Conservation (phyloP, 345 rosid species). For the Salix suchowensis region DNA sequence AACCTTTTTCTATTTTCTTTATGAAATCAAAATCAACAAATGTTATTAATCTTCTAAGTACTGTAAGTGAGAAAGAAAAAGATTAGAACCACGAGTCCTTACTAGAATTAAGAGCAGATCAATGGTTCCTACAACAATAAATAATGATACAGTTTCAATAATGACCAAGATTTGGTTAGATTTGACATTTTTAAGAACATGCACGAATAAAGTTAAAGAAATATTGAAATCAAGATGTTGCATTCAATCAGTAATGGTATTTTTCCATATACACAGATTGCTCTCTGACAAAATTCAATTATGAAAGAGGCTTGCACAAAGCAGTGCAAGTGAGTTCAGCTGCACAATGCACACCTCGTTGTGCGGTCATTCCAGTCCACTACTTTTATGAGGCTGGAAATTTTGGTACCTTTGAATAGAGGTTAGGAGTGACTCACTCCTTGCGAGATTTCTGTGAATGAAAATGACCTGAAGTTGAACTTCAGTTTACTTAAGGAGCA, state of each 20-base stretch:
- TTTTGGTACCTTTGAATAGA: slow-evolving; percentile 9
- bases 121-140: too few species aligned
- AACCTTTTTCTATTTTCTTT: too few species aligned
- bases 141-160: too few species aligned
- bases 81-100: neutral
- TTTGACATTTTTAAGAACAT: too few species aligned
- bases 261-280: neutral
- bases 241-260: neutral
- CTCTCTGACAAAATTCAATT: slow-evolving; percentile 33
- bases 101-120: too few species aligned
- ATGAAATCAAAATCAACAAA: neutral
- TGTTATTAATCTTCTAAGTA: neutral
- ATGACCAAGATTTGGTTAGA: too few species aligned
- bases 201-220: too few species aligned
- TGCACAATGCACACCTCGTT: slow-evolving; percentile 30
- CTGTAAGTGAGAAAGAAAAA: neutral
- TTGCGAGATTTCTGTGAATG: slow-evolving; percentile 10
- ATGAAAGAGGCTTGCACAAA: slow-evolving; percentile 24
- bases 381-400: slow-evolving; percentile 10
- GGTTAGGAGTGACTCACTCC: neutral
- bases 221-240: neutral
- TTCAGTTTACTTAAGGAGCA: slow-evolving; percentile 1
- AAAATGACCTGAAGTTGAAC: slow-evolving; percentile 13
- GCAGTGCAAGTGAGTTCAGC: slow-evolving; percentile 41
- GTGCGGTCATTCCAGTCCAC: slow-evolving; percentile 24